Evolutionary conservation across 805 yeast species (phyloP).

Genomic region (Candida saitoana): DNA sequence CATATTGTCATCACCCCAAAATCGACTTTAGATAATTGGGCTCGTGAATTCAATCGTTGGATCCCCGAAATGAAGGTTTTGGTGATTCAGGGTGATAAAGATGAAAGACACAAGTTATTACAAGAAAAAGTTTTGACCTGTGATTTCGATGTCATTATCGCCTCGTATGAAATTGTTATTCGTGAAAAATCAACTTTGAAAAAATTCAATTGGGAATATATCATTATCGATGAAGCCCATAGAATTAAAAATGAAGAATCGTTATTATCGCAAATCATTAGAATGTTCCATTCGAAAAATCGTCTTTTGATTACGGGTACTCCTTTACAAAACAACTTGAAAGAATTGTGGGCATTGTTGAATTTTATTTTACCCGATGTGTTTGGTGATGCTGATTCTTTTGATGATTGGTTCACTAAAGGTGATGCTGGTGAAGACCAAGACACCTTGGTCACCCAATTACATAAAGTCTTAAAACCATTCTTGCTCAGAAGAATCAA

Average conservation of each 20-base stretch:
- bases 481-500: constrained; percentile 73
- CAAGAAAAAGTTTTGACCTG: constrained; percentile 48
- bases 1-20: constrained; percentile 75
- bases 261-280: constrained; percentile 65
- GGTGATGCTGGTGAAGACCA: constrained; percentile 33
- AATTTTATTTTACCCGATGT: constrained; percentile 77
- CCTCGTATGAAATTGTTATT: constrained; percentile 75
- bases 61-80: constrained; percentile 73
- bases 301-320: constrained; percentile 77
- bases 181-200: constrained; percentile 64
- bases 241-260: constrained; percentile 77
- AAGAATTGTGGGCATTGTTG: constrained; percentile 77
- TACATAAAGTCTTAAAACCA: constrained; percentile 74
- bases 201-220: constrained; percentile 72
- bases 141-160: constrained; percentile 67
- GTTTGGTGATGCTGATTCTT: constrained; percentile 66
- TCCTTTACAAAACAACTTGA: constrained; percentile 74
- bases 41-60: constrained; percentile 72
- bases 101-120: constrained; percentile 54
- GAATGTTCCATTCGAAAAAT: constrained; percentile 67
- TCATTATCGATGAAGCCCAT: constrained; percentile 80
- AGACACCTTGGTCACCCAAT: constrained; percentile 57
- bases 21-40: constrained; percentile 79
- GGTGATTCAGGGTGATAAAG: constrained; percentile 72
- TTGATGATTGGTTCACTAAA: constrained; percentile 66